Conservation (phyloP, 1,284 basidiomycete species). For the Cutaneotrichosporon daszewskae region DNA sequence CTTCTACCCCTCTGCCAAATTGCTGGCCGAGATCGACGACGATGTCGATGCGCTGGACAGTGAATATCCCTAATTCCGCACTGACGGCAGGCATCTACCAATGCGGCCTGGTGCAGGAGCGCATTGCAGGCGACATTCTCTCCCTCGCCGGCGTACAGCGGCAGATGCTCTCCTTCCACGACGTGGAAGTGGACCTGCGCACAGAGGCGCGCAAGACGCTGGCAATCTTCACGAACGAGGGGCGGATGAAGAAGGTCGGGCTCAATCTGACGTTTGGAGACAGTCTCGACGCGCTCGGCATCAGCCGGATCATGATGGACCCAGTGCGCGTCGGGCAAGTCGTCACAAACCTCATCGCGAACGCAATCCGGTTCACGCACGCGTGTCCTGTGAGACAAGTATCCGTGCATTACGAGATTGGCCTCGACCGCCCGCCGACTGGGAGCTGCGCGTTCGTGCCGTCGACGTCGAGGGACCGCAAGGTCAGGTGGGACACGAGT, state of each 20-base stretch:
- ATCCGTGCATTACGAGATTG: constrained; percentile 25
- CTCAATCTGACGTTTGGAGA: constrained; percentile 19
- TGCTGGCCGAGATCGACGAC: constrained; percentile 35
- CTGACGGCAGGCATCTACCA: constrained; percentile 26
- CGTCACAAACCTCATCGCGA: constrained; percentile 26
- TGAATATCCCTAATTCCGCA: background rate
- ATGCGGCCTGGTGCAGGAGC: constrained; percentile 48
- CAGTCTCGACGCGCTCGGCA: constrained; percentile 8
- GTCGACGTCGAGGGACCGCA: constrained; percentile 6
- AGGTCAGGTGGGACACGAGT: constrained; percentile 4
- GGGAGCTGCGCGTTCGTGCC: constrained; percentile 13
- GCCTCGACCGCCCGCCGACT: constrained; percentile 11
- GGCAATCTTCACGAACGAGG: constrained; percentile 21
- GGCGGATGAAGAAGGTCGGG: constrained; percentile 22
- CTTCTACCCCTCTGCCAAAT: constrained; percentile 12
- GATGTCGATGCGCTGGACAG: constrained; percentile 35
- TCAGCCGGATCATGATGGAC: constrained; percentile 24
- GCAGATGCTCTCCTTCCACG: constrained; percentile 23
- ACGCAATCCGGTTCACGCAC: constrained; percentile 28
- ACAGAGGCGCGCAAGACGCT: constrained; percentile 28
- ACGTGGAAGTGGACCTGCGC: constrained; percentile 31
- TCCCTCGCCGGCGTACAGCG: constrained; percentile 48
- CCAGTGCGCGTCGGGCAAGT: constrained; percentile 34
- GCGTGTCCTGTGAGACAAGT: constrained; percentile 19
- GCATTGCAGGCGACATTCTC: constrained; percentile 48